Evolutionary conservation across 768 basidiomycete genomes (phyloP), one percentile per base, ranked within the genome.

Genomic region (Amanita thiersii): DNA sequence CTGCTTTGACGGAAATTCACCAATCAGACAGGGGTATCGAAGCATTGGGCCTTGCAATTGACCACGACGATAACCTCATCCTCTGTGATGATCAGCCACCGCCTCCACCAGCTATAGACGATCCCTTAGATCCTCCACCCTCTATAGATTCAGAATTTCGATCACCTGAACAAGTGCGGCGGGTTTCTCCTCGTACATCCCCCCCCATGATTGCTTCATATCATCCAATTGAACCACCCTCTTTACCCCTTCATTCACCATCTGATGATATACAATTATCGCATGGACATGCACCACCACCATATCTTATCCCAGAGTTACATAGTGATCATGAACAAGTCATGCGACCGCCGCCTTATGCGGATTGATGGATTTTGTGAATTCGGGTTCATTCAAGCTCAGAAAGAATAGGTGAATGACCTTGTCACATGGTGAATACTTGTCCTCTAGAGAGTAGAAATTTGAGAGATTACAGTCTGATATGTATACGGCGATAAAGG

Each of bases 121-220:
- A 91, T 58, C 88, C 88, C 15, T 81, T 79, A 2, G 88, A 91
- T 56, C 88, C 87, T 15, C 88, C 88, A 3, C 88, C 88, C 9
- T 86, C 84, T 4, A 91, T 91, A 51, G 85, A 91, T 58, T 87
- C 84, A 6, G 81, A 79, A 37, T 87, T 82, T 52, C 70, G 73
- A 41, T 68, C 68, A 11, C 74, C 72, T n/a, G 62, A 60, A 25
- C 50, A 52, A n/a, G 47, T 62, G 30, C 53, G 56, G 41, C 63
- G 56, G 30, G 49, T 56, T 24, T 58, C 66, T n/a, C 59, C 62
- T 35, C 59, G 52, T 31, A 49, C 66, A 32, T 60, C 64, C 4
- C 56, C 70, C 11, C 59, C 57, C 6, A 47, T 55, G 11, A 59
- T 53, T 46, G 53, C 56, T 14, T 49, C 54, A 29, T 61, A 64